phyloP scores from a whole-genome alignment of 352 stramenopile genomes.

The Elongisporangium undulatum region DNA sequence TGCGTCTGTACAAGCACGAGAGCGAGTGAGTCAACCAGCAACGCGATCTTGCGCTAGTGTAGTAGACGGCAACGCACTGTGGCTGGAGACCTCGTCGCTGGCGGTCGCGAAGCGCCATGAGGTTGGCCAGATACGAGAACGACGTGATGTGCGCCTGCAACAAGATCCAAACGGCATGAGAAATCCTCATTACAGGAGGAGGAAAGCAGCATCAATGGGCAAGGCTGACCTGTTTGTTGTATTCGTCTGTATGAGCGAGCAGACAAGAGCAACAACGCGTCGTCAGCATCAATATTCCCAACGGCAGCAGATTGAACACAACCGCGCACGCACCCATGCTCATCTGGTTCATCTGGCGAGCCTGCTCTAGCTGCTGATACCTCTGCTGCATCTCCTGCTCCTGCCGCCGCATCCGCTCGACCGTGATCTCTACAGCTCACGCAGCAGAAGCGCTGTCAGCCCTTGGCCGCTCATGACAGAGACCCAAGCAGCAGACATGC shows the following conservation, averaged over 20 bases:
- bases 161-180: not conserved
- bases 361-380: constrained; percentile 32
- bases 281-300: not conserved
- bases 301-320: not conserved
- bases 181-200: not conserved
- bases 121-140: constrained; percentile 48
- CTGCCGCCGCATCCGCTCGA: constrained; percentile 15
- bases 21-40: constrained; percentile 1
- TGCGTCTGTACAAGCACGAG: constrained; percentile 17
- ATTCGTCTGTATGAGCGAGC: constrained; percentile 22
- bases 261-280: not conserved
- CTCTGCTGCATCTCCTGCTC: constrained; percentile 28
- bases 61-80: constrained; percentile 10
- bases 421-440: not conserved
- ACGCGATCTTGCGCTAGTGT: not conserved
- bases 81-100: constrained; percentile 24
- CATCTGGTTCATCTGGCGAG: constrained; percentile 37
- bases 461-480: not conserved
- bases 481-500: not conserved
- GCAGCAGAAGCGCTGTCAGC: not conserved
- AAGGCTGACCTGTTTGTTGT: constrained; percentile 34
- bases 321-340: constrained; percentile 18
- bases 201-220: not conserved
- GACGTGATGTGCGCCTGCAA: constrained; percentile 39
- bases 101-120: constrained; percentile 43